Conservation (phyloP, 768 basidiomycete species). For the Calocera viscosa region DNA sequence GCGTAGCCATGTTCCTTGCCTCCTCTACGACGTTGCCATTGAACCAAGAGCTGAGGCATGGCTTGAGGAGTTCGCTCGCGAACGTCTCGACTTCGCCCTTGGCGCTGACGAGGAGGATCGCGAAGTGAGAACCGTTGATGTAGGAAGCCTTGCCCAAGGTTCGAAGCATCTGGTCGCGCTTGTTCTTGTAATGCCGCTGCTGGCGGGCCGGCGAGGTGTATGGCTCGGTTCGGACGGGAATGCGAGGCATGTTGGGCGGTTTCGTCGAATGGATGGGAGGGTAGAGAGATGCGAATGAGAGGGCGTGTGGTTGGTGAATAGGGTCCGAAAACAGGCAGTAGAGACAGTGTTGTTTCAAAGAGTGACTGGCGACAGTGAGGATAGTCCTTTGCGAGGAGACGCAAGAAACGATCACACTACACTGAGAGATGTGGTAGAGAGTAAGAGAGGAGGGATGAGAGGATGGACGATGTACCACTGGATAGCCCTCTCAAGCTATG, state of each 20-base stretch:
- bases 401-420: not conserved
- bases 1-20: constrained; percentile 9
- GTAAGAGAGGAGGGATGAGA: not conserved
- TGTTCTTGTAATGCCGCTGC: constrained; percentile 30
- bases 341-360: not conserved
- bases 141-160: constrained; percentile 28
- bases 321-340: constrained; percentile 3
- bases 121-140: constrained; percentile 31
- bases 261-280: not conserved
- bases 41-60: constrained; percentile 20
- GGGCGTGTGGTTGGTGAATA: constrained; percentile 2
- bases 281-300: not conserved
- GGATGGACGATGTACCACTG: not conserved
- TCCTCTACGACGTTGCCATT: constrained; percentile 7
- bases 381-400: not conserved
- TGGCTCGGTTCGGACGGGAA: constrained; percentile 29
- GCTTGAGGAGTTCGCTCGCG: constrained; percentile 28
- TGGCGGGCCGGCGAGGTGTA: constrained; percentile 28
- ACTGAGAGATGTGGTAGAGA: constrained; percentile 8
- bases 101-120: constrained; percentile 29
- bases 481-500: not conserved
- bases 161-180: constrained; percentile 28
- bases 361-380: constrained; percentile 1
- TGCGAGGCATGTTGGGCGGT: constrained; percentile 25
- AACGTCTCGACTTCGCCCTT: constrained; percentile 29